A percentile compares a stretch with the other conserved stretches of the same genome.
These are phyloP conservation scores for Rhodotorula kratochvilovae DNA, from an alignment of 768 basidiomycete species.

Conservation along the genomic window DNA sequence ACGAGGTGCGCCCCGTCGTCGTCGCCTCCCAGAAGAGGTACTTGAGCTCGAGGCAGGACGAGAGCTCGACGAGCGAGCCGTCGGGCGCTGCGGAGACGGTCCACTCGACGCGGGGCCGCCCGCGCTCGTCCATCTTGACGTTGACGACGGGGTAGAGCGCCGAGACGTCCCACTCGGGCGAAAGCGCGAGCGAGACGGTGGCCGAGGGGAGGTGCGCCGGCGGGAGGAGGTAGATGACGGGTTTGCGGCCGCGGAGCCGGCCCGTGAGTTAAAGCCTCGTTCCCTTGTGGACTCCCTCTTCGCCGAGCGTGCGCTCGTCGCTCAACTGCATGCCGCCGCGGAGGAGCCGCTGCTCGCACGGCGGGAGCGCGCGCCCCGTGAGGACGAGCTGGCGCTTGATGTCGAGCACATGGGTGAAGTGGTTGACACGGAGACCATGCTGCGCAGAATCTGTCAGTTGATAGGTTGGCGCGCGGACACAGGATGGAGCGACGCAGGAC, in stretches of 20 bases:
- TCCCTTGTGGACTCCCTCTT: no score
- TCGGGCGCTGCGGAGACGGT: conserved; percentile 45
- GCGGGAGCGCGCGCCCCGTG: no score
- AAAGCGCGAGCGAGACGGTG: conserved; percentile 43
- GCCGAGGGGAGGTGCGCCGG: conserved; percentile 41
- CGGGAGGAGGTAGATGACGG: conserved; percentile 50
- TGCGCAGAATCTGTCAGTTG: no score
- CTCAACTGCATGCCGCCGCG: no score
- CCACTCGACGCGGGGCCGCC: conserved; percentile 43
- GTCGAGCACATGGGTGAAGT: no score
- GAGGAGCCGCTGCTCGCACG: no score
- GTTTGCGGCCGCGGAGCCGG: conserved; percentile 63
- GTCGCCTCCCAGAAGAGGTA: conserved; percentile 51
- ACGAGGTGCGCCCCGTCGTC: conserved; percentile 1
- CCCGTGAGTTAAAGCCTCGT: no score
- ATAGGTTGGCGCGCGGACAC: no score
- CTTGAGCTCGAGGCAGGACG: conserved; percentile 45
- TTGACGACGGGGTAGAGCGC: conserved; percentile 14
- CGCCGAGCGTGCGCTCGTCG: no score
- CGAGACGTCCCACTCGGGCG: conserved; percentile 17
- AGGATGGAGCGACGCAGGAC: no score
- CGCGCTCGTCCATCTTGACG: not conserved
- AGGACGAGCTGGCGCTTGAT: no score
- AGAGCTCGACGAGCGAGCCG: conserved; percentile 47
- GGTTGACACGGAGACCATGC: no score